Base-by-base conservation (phyloP, 2,329 filamentous ascomycete genomes). In the Elsinoe ampelina region DNA sequence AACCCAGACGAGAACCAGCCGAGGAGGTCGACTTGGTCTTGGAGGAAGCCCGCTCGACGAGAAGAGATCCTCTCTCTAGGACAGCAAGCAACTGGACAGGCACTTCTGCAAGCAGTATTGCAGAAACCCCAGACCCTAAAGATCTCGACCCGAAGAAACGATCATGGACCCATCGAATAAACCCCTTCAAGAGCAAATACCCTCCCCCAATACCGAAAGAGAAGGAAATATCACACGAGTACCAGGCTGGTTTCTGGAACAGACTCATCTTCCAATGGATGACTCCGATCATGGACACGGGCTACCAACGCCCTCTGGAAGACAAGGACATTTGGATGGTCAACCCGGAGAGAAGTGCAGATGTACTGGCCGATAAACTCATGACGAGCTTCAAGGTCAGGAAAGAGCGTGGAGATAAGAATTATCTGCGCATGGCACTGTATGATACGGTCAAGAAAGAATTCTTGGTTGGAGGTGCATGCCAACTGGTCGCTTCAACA, bases 191-290 rank as follows among this genome's bases (percentile, higher is more conserved):
- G 66, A 70, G 72, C 59, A 76, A 76, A 43, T 67, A 69, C 15
- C 71, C 72, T 38, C 81, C 81, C n/a, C 78, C 80, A 2, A 69
- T 84, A 1, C 81, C 82, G 1, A 68, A 77, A 22, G 72, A 78
- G 62, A 72, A 80, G 30, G 65, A 65, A 8, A 70, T 77, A 0
- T 90, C 82, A 5, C 80, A 80, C 60, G 91, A 96, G 72, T 77
- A 89, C 67, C 77, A 74, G 3, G 91, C 91, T 4, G 74, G 80
- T 1, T 85, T 90, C 65, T 79, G 93, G 61, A 95, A 88, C 72
- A 69, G 77, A 57, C 69, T 95, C 19, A 86, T 85, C 3, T 97
- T 95, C 67, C 82, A 89, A 68, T 97, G 92, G 92, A 92, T 96
- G 78, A 83, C 83, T 0, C 85, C 89, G 1, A 68, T 97, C 57